A percentile compares a stretch with the other conserved stretches of the same genome.
Conservation (phyloP, 2,329 filamentous ascomycete genomes). For the Phaeoacremonium minimum region DNA sequence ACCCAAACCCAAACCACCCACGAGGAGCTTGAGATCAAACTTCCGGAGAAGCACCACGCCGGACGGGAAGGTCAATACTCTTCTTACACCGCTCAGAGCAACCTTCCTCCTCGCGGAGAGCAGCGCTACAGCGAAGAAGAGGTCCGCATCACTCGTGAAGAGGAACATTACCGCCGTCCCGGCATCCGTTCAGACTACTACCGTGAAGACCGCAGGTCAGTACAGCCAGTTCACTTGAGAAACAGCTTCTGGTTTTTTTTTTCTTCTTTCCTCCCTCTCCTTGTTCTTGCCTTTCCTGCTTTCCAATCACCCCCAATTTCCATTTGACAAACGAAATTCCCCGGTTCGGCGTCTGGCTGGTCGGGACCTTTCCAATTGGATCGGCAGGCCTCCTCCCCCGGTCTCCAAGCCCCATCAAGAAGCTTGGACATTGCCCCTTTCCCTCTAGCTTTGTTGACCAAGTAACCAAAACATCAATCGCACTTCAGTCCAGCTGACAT, state of each 20-base stretch:
- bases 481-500: neutral
- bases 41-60: conserved; percentile 68
- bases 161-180: conserved; percentile 72
- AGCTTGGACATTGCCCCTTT: neutral
- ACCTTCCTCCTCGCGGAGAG: conserved; percentile 57
- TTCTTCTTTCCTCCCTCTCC: too few relatives aligned
- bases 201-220: conserved; percentile 52
- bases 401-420: conserved; percentile 2
- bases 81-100: conserved; percentile 61
- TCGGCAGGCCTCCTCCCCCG: conserved; percentile 1
- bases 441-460: conserved; percentile 10
- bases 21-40: conserved; percentile 85
- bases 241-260: too few relatives aligned
- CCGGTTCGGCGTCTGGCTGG: conserved; percentile 1
- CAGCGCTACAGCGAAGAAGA: conserved; percentile 74
- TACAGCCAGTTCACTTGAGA: too few relatives aligned
- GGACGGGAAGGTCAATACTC: conserved; percentile 97
- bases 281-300: too few relatives aligned
- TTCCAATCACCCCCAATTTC: conserved; percentile 7
- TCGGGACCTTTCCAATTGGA: neutral
- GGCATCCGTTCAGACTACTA: conserved; percentile 53
- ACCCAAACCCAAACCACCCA: conserved; percentile 60
- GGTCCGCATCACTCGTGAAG: conserved; percentile 74
- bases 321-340: conserved; percentile 6
- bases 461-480: conserved; percentile 8